Evolutionary conservation across 306 rosid genomes (phyloP), one percentile per base, ranked within the genome.

Genomic region (Ammopiptanthus mongolicus): DNA sequence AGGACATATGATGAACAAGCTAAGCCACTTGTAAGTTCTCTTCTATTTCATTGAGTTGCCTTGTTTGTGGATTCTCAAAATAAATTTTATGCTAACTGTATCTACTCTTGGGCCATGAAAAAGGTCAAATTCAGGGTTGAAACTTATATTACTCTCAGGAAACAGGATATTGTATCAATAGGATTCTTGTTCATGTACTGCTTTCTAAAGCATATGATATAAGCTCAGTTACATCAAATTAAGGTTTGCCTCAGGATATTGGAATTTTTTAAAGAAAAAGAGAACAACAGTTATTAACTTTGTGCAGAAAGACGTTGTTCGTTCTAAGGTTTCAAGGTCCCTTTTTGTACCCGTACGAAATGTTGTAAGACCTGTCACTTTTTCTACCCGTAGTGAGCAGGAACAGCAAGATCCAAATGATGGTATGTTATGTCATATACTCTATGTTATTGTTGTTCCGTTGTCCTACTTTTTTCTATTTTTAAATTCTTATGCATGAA

Each of bases 271-370:
- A 5, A 18, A 29, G 39, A 56, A 41, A 19, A 65, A 50, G 50
- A 23, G 59, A 14, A n/a, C 74, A 71, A 21, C 53, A 79, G 21
- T 18, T 59, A 19, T 84, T 80, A 56, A 78, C 69, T 68, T 72
- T 77, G 23, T 70, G 91, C 93, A 95, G 98, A 91, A 90, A 86
- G 97, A 73, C 15, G 76, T 60, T 47, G 84, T 5, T 5, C 83
- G 71, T 58, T 68, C 91, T 33, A 80, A 86, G 81, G 96, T 95
- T 81, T 91, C 97, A 62, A 90, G 98, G 85, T 95, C 97, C 81
- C 87, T 95, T 37, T 88, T 97, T 10, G 79, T 94, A 71, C 97
- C 98, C 44, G 92, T 85, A 69, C 78, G 86, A 80, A 91, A 86
- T 79, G 79, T 88, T 57, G 89, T 91, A 65, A 91, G 98, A 82